These are phyloP conservation scores for Byssoonygena ceratinophila DNA, from an alignment of 2,329 filamentous ascomycete species.

Conservation along the genomic window DNA sequence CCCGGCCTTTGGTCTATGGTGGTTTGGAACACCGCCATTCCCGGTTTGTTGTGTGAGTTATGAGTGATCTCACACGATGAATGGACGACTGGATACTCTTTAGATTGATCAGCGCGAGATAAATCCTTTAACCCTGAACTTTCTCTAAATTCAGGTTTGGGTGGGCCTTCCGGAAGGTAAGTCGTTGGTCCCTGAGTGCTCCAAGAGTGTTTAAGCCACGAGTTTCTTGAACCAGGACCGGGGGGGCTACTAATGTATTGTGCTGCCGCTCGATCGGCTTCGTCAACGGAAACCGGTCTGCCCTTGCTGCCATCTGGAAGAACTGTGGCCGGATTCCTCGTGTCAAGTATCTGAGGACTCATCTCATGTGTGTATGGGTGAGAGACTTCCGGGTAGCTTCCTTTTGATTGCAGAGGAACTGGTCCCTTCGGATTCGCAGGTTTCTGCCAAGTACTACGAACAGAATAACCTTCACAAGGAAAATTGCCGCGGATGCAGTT, in stretches of 20 bases:
- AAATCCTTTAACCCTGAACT: slow-evolving; percentile 32
- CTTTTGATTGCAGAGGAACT: slow-evolving; percentile 75
- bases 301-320: slow-evolving; percentile 38
- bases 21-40: slow-evolving; percentile 30
- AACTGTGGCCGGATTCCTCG: slow-evolving; percentile 26
- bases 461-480: slow-evolving; percentile 80
- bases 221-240: slow-evolving; percentile 25
- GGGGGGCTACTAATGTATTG: slow-evolving; percentile 36
- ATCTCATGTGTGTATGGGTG: slow-evolving; percentile 32
- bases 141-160: slow-evolving; percentile 34
- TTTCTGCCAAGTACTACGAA: slow-evolving; percentile 68
- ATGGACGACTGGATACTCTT: slow-evolving; percentile 31
- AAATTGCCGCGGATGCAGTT: slow-evolving; percentile 90
- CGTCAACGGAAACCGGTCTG: slow-evolving; percentile 39
- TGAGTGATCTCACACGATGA: slow-evolving; percentile 30
- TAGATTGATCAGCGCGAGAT: slow-evolving; percentile 29
- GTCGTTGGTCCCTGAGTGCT: slow-evolving; percentile 28
- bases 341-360: slow-evolving; percentile 31
- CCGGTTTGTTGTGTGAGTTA: slow-evolving; percentile 27
- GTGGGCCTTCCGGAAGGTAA: slow-evolving; percentile 28
- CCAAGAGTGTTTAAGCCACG: slow-evolving; percentile 36
- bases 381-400: slow-evolving; percentile 41
- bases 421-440: slow-evolving; percentile 57
- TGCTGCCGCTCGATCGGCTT: slow-evolving; percentile 30
- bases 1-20: slow-evolving; percentile 31